Evolutionary conservation across 2,329 filamentous ascomycete species (phyloP), one percentile per base, ranked within the genome.

Genomic region (Fonsecaea pedrosoi): DNA sequence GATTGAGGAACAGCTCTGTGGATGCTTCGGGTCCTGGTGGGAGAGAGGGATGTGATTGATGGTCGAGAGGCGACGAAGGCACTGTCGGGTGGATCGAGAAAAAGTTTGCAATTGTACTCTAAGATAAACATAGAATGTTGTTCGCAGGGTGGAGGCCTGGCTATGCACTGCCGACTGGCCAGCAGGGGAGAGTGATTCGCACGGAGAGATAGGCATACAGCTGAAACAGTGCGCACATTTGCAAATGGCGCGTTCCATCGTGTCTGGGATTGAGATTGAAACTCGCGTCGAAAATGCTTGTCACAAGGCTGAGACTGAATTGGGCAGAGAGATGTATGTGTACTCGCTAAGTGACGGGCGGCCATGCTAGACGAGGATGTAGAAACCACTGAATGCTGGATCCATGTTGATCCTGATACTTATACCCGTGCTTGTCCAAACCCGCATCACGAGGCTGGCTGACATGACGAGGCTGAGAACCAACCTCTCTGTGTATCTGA

Each of bases 61-160:
- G 12, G 45, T 25, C 45, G 45, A 50, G 21, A 50, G 45, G 45
- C 8, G 45, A 50, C 13, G 18, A 21, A 50, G 30, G 18, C 45
- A 50, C 9, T 3, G 7, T 3, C 13, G 45, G 45, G 10, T 50
- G 45, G 45, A 10, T 25, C 12, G 18, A 50, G 57, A 30, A 50
- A 60, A 60, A 60, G 40, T 45, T 9, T 60, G 57, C 54, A 57
- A 60, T 45, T 65, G 62, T 65, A 65, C 55, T 65, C 56, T 55
- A 65, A 59, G 40, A 65, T 60, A 62, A 62, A 55, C 50, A 62
- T 62, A 62, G 60, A 62, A 55, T 55, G 60, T 62, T 62, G 21
- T 48, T 56, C 57, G 40, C 45, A 50, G 45, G 45, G 45, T 50
- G 45, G 18, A 50, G 18, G 10, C 18, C 3, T 25, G 45, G 45